Percentiles rank a stretch among this genome's conserved stretches.
phyloP scores from a whole-genome alignment of 1,284 basidiomycete genomes.

The Lentinus polychrous region DNA sequence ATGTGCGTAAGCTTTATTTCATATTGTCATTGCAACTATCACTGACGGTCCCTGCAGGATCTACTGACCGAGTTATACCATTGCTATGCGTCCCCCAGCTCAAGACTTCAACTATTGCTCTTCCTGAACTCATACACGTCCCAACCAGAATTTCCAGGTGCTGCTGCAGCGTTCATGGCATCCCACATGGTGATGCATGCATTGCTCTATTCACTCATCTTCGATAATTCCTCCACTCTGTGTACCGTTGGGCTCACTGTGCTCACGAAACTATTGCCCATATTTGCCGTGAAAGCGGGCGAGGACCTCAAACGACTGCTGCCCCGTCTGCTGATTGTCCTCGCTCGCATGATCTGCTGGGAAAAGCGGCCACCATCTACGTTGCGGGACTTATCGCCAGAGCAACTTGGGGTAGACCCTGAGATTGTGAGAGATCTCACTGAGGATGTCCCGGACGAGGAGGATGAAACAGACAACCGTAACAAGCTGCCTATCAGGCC shows the following conservation, averaged over 20 bases:
- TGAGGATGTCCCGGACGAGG: constrained; percentile 25
- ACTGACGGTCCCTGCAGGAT: constrained; percentile 34
- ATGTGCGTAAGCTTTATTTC: constrained; percentile 38
- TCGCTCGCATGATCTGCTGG: constrained; percentile 69
- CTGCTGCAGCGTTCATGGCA: constrained; percentile 45
- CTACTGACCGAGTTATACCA: constrained; percentile 56
- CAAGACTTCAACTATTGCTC: constrained; percentile 61
- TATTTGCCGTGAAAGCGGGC: constrained; percentile 58
- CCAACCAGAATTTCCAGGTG: constrained; percentile 39
- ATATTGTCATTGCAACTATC: neutral
- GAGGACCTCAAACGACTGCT: constrained; percentile 48
- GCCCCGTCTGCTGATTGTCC: constrained; percentile 55
- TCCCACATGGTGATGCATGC: constrained; percentile 55
- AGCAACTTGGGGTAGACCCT: constrained; percentile 17
- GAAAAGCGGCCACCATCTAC: constrained; percentile 35
- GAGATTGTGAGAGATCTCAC: constrained; percentile 27
- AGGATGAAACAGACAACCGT: constrained; percentile 27
- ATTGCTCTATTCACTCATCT: constrained; percentile 53
- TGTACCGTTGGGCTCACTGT: constrained; percentile 57
- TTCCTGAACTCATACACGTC: constrained; percentile 57
- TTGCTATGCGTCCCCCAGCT: constrained; percentile 50
- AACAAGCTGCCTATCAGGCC: constrained; percentile 39
- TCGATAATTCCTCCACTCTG: constrained; percentile 67
- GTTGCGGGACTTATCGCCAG: constrained; percentile 14
- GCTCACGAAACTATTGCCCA: constrained; percentile 65